Percentiles rank a stretch among this genome's conserved stretches.
These are phyloP conservation scores for Aschersonia sp. DNA, from an alignment of 2,329 filamentous ascomycete species.

Conservation along the genomic window DNA sequence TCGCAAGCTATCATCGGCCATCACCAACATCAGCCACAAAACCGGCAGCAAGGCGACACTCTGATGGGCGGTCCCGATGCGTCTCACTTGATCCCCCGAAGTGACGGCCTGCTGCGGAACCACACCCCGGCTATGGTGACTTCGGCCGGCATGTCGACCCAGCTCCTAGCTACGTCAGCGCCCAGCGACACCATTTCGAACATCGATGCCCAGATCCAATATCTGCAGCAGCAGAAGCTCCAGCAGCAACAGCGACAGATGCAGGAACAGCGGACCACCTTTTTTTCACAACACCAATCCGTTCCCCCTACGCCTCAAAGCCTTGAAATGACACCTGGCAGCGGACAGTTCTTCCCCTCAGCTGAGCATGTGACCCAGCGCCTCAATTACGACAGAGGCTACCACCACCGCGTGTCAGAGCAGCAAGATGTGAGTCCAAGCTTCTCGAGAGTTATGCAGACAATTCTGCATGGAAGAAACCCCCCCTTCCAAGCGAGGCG, in stretches of 20 bases:
- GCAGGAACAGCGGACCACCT: conserved; percentile 41
- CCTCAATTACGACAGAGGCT: conserved; percentile 47
- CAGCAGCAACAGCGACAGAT: conserved; percentile 45
- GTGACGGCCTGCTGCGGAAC: conserved; percentile 23
- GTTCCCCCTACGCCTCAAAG: conserved; percentile 72
- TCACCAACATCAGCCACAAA: conserved; percentile 12
- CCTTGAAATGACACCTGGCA: conserved; percentile 55
- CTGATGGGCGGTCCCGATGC: conserved; percentile 20
- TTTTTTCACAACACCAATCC: conserved; percentile 42
- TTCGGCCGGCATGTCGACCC: conserved; percentile 28
- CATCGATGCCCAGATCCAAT: conserved; percentile 52
- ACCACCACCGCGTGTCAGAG: conserved; percentile 52
- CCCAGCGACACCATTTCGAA: conserved; percentile 39
- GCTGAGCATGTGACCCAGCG: conserved; percentile 38
- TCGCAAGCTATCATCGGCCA: conserved; percentile 17
- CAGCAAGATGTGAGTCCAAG: conserved; percentile 44
- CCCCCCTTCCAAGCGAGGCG: not conserved
- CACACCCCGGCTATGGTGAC: conserved; percentile 34
- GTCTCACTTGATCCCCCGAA: conserved; percentile 15
- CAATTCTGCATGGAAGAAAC: not conserved
- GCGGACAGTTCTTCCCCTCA: conserved; percentile 42
- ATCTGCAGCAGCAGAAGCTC: conserved; percentile 47
- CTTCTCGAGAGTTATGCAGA: not conserved
- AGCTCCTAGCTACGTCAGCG: conserved; percentile 23
- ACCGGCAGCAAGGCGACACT: conserved; percentile 17